Percentiles rank a stretch among this genome's conserved stretches.
Evolutionary conservation across 2,329 filamentous ascomycete genomes (phyloP).

Genomic region (Fonsecaea monophora): DNA sequence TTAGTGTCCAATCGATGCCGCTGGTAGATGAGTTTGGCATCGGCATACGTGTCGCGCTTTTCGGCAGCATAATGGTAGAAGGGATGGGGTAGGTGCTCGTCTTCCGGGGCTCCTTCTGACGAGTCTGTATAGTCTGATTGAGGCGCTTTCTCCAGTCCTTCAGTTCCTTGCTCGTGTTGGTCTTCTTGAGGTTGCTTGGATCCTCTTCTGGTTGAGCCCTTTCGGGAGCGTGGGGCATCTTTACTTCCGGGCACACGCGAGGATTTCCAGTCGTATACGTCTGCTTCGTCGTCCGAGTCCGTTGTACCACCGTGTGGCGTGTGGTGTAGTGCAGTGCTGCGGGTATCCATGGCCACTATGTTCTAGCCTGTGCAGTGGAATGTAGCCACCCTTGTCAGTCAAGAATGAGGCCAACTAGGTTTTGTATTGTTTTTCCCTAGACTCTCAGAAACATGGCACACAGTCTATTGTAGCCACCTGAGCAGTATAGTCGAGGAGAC

Average conservation of each 20-base stretch:
- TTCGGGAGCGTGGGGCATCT: slow-evolving; percentile 26
- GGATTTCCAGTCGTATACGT: slow-evolving; percentile 37
- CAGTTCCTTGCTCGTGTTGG: slow-evolving; percentile 15
- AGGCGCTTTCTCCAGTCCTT: slow-evolving; percentile 19
- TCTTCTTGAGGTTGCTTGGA: slow-evolving; percentile 21
- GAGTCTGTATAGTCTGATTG: slow-evolving; percentile 27
- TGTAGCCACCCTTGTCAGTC: slow-evolving; percentile 6
- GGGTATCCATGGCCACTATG: slow-evolving; percentile 31
- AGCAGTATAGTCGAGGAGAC: neutral
- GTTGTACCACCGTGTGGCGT: slow-evolving; percentile 24
- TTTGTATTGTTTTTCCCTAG: neutral
- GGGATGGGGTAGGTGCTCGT: slow-evolving; percentile 52
- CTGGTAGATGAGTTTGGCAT: slow-evolving; percentile 96
- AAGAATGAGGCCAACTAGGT: slow-evolving; percentile 1
- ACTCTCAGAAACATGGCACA: neutral
- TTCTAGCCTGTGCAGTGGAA: slow-evolving; percentile 8
- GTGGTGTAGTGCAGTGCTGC: slow-evolving; percentile 32
- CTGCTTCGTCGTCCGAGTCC: slow-evolving; percentile 39
- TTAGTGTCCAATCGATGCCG: slow-evolving; percentile 71
- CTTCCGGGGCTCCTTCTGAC: slow-evolving; percentile 35
- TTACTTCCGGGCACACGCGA: slow-evolving; percentile 29
- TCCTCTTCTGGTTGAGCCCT: slow-evolving; percentile 18
- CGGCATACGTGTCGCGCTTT: slow-evolving; percentile 90
- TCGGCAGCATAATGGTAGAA: slow-evolving; percentile 94
- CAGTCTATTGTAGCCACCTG: neutral